A percentile compares a stretch with the other conserved stretches of the same genome.
Conservation (phyloP, 805 yeast species). For the Yarrowia divulgata region DNA sequence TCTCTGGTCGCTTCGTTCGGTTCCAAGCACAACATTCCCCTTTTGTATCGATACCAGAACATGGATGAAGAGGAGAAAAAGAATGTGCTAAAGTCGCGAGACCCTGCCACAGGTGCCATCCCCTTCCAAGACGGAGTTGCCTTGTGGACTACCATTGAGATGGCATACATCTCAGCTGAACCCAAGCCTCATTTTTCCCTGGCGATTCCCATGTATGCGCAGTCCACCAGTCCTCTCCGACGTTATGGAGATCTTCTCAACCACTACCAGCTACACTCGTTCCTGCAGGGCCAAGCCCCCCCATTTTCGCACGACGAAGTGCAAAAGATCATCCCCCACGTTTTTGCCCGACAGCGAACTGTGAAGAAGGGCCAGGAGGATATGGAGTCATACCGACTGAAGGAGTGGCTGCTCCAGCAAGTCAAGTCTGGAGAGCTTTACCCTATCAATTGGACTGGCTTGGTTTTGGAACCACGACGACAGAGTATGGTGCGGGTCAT, state of each 20-base stretch:
- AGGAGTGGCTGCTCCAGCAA: slow-evolving; percentile 8
- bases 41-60: slow-evolving; percentile 46
- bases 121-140: slow-evolving; percentile 21
- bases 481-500: slow-evolving; percentile 7
- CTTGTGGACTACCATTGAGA: slow-evolving; percentile 23
- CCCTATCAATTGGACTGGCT: slow-evolving; percentile 17
- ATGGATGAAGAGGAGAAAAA: slow-evolving; percentile 39
- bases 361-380: slow-evolving; percentile 31
- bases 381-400: slow-evolving; percentile 21
- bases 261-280: slow-evolving; percentile 75
- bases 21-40: slow-evolving; percentile 44
- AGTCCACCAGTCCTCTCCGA: slow-evolving; percentile 89
- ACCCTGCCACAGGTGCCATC: not conserved
- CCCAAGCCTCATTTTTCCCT: slow-evolving; percentile 66
- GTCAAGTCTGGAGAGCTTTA: slow-evolving; percentile 1
- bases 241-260: slow-evolving; percentile 80
- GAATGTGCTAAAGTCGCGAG: not conserved
- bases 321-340: slow-evolving; percentile 22
- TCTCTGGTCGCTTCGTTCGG: slow-evolving; percentile 50
- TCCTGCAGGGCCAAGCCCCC: slow-evolving; percentile 47
- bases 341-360: slow-evolving; percentile 9
- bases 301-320: not conserved
- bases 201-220: slow-evolving; percentile 68
- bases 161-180: slow-evolving; percentile 53
- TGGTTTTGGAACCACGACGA: slow-evolving; percentile 14